phyloP scores from a whole-genome alignment of 495 filamentous ascomycete genomes.

The Hypoxylon cercidicola region DNA sequence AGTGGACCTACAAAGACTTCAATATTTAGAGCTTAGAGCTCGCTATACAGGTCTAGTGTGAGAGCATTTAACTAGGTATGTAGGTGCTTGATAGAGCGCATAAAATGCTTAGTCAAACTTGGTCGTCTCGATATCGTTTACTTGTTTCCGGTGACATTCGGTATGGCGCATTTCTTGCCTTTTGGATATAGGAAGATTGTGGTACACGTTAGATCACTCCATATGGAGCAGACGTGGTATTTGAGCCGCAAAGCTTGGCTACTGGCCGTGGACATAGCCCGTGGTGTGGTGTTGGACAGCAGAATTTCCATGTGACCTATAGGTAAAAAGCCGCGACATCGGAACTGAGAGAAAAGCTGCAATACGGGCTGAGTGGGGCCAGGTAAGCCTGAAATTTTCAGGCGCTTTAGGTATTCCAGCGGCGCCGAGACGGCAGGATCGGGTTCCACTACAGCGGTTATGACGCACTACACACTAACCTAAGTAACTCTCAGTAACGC shows the following conservation, averaged over 20 bases:
- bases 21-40: constrained; percentile 46
- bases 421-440: constrained; percentile 24
- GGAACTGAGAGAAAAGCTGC: constrained; percentile 7
- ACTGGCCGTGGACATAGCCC: too few relatives aligned
- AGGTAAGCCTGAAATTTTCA: constrained; percentile 22
- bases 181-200: neutral
- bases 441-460: constrained; percentile 28
- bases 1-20: constrained; percentile 98
- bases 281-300: too few relatives aligned
- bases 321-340: constrained; percentile 12
- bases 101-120: too few relatives aligned
- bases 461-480: constrained; percentile 36
- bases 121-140: constrained; percentile 15
- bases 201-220: constrained; percentile 4
- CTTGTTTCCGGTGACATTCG: too few relatives aligned
- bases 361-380: constrained; percentile 9
- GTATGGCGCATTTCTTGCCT: neutral
- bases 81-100: too few relatives aligned
- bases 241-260: constrained; percentile 2
- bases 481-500: constrained; percentile 24
- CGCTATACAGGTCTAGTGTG: neutral
- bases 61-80: too few relatives aligned
- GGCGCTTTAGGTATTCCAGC: constrained; percentile 4
- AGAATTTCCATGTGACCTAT: neutral
- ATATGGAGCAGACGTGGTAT: neutral